phyloP scores from a whole-genome alignment of 202 grass and related monocot genomes.

The Schoenoplectus triqueter region DNA sequence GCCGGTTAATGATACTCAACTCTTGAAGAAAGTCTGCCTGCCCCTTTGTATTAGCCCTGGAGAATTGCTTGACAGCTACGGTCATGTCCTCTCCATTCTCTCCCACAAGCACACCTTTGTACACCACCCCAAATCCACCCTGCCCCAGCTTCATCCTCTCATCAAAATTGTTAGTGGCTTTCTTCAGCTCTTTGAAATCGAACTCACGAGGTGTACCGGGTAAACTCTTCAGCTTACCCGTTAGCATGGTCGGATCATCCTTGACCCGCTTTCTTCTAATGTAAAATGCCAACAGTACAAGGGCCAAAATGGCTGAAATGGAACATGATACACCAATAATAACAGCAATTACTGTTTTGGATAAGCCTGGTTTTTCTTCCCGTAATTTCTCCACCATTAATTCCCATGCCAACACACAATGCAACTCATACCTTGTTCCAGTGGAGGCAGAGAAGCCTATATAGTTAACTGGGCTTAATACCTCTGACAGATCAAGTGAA shows the following conservation, averaged over 20 bases:
- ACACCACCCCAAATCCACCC: slow-evolving; percentile 78
- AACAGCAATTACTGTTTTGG: slow-evolving; percentile 50
- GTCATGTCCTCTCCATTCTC: slow-evolving; percentile 52
- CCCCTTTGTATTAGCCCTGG: slow-evolving; percentile 70
- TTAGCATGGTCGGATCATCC: slow-evolving; percentile 51
- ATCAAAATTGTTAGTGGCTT: slow-evolving; percentile 77
- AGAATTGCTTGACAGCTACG: slow-evolving; percentile 79
- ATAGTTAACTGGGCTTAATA: slow-evolving; percentile 39
- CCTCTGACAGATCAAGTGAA: slow-evolving; percentile 52
- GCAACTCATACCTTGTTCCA: slow-evolving; percentile 59
- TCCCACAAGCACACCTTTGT: slow-evolving; percentile 60
- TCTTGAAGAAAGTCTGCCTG: slow-evolving; percentile 81
- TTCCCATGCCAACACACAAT: slow-evolving; percentile 69
- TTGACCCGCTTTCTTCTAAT: slow-evolving; percentile 43
- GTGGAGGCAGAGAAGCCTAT: slow-evolving; percentile 89
- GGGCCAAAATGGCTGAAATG: slow-evolving; percentile 37
- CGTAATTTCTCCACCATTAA: slow-evolving; percentile 60
- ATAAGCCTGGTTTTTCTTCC: slow-evolving; percentile 11
- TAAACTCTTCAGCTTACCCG: slow-evolving; percentile 53
- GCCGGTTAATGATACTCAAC: slow-evolving; percentile 78
- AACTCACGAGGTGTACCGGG: slow-evolving; percentile 77
- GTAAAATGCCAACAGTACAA: slow-evolving; percentile 48
- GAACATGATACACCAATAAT: slow-evolving; percentile 48
- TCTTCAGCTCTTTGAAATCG: slow-evolving; percentile 65
- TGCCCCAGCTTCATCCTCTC: slow-evolving; percentile 82